These are phyloP conservation scores for Fusarium caatingaense DNA, from an alignment of 2,329 filamentous ascomycete genomes.

Conservation along the genomic window DNA sequence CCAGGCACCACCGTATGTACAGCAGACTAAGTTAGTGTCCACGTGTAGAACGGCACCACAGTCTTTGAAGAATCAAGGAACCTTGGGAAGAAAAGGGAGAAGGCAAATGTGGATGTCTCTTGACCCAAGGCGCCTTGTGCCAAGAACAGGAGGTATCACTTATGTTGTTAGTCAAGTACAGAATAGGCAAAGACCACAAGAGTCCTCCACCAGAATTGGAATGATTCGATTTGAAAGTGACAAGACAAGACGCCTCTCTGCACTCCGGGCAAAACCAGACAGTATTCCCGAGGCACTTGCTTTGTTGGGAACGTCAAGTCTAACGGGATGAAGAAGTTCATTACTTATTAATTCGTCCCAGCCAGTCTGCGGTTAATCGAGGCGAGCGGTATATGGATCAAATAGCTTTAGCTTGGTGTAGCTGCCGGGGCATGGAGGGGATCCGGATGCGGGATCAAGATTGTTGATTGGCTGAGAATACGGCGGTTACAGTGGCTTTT, in stretches of 20 bases:
- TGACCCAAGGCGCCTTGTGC: neutral
- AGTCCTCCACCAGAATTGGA: constrained; percentile 1
- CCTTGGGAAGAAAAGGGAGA: constrained; percentile 2
- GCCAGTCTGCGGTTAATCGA: constrained; percentile 1
- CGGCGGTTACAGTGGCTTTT: neutral
- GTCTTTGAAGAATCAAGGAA: neutral
- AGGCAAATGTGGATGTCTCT: constrained; percentile 7
- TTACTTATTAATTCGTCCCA: constrained; percentile 1
- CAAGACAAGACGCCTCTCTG: neutral
- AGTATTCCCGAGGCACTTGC: neutral
- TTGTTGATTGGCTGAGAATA: constrained; percentile 15
- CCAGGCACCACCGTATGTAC: neutral
- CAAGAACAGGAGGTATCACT: neutral
- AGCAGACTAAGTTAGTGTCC: neutral
- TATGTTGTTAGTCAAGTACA: neutral
- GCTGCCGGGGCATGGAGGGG: constrained; percentile 7
- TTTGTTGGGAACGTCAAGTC: constrained; percentile 1
- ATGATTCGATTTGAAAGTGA: neutral
- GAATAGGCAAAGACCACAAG: neutral
- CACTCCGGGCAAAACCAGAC: neutral
- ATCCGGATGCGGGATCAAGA: constrained; percentile 10
- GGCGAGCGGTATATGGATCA: constrained; percentile 19
- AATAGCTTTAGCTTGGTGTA: constrained; percentile 4
- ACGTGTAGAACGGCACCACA: neutral
- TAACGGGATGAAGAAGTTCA: constrained; percentile 23